Base-by-base conservation (phyloP, 176 grass and related monocot genomes). In the Bromus sterilis region DNA sequence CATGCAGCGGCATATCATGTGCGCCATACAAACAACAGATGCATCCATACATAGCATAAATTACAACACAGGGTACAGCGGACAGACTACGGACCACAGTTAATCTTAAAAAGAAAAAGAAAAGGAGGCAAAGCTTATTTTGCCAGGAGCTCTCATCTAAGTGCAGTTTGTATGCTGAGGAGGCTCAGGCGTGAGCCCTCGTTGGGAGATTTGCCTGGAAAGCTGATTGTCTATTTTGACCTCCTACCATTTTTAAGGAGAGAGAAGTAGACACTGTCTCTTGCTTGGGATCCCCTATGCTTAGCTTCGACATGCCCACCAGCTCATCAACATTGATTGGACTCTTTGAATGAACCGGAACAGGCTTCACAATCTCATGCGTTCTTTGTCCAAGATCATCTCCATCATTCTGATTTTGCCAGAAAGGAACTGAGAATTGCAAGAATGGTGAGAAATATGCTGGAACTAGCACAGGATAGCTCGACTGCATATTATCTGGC, bases 271-370 rank as follows among this genome's bases (percentile, higher is more conserved):
- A 86, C 39, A 89, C 71, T 32, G 83, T 75, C 64, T 86, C 86
- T 71, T 84, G 36, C 72, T 80, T 83, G 21, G 75, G 29, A 23
- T 94, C 90, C 60, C 79, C 89, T 82, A 98, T 98, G 82, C 92
- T 98, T 73, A 95, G 83, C 86, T 93, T 98, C 4, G 90, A 98
- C 90, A 98, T 83, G 66, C 87, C 87, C 6, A 95, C 93, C 65
- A 98, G 92, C 39, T 98, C 96, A 80, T 98, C 90, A 62, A 98
- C 88, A 80, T 98, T 95, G 72, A 98, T 92, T 1, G 92, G 83
- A 51, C 84, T 78, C 79, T 93, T 95, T 8, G 96, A 95, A 75
- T 93, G 96, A 81, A 95, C 84, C 2, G 96, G 74, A 56, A 94
- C 88, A 77, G 95, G 95, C 80, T 86, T 98, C 30, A 98, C 86